Conservation (phyloP, 2,329 filamentous ascomycete genomes). For the Dactylellina sp. region DNA sequence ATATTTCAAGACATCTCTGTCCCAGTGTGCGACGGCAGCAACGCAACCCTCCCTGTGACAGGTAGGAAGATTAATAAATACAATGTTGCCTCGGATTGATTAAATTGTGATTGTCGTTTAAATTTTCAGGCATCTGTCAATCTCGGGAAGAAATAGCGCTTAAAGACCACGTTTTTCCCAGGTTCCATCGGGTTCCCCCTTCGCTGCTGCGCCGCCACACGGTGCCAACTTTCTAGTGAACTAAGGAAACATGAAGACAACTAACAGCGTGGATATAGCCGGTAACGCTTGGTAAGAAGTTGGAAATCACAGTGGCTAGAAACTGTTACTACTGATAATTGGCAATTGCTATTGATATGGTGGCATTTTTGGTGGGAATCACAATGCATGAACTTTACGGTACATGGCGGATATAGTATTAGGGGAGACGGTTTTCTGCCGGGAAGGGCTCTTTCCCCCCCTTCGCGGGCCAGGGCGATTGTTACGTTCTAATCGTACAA, state of each 20-base stretch:
- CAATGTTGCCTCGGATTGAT: conserved; percentile 23
- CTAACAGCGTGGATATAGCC: background rate
- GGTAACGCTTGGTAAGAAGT: background rate
- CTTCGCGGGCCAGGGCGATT: conserved; percentile 2
- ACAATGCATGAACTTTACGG: too few relatives aligned
- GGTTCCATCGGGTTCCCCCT: conserved; percentile 9
- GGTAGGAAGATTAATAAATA: conserved; percentile 6
- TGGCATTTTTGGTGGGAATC: too few relatives aligned
- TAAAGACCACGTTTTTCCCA: conserved; percentile 55
- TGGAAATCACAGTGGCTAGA: background rate
- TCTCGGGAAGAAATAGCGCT: conserved; percentile 52
- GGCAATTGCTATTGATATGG: background rate
- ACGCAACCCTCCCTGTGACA: conserved; percentile 9
- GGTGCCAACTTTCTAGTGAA: too few relatives aligned
- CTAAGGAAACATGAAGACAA: too few relatives aligned
- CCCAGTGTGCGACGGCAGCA: conserved; percentile 36
- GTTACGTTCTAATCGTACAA: conserved; percentile 6
- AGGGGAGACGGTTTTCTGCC: background rate
- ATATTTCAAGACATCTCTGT: conserved; percentile 48
- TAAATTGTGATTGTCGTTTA: conserved; percentile 36
- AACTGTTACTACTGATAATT: background rate
- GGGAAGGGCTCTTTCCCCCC: background rate
- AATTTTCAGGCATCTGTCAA: conserved; percentile 50
- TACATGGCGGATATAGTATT: too few relatives aligned
- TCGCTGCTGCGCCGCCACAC: background rate